Evolutionary conservation across 192 early-diverging fungal species (phyloP), one percentile per base, ranked within the genome.

Genomic region (Gaertneriomyces semiglobifer): DNA sequence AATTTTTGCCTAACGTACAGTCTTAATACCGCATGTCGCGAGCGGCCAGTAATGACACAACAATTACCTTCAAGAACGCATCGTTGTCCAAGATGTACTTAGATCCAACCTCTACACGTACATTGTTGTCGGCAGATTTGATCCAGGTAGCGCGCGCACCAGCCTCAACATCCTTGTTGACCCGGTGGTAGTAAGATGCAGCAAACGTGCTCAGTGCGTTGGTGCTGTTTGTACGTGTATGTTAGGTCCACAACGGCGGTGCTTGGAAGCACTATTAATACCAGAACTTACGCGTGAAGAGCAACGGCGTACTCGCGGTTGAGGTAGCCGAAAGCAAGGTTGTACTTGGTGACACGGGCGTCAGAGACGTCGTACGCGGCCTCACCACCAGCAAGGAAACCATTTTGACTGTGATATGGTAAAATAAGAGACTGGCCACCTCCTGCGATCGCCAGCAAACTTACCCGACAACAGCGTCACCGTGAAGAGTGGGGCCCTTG

Each of bases 141-240:
- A 89, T 85, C 88, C 93, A 99, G 68, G 88, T 82, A 60, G 95
- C 94, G 74, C 90, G 90, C 63, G 89, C 96, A 77, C 93, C 95
- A 64, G 94, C 94, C 82, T 99, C 95, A 71, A 98, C 87, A 57
- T 89, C 85, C 64, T 83, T 58, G 75, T 84, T 91, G 62, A 99
- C 91, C 67, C 91, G 91, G 85, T 99, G 97, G 90, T 90, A 96
- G 91, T 95, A 96, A 9, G 94, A 90, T 57, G 93, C 90, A 67
- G 95, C 80, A 83, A 92, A 95, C 72, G 86, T 71, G 82, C 81
- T 85, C 73, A 98, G 84, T 42, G 89, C 89, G 89, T 95, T 94
- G 73, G 87, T 86, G 77, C 84, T 85, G 47, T 25, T 18, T 12
- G 16, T 6, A 47, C 3, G 45, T 19, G 7, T 11, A 19, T 16